These are phyloP conservation scores for Lactarius tabidus DNA, from an alignment of 768 basidiomycete genomes.

Conservation along the genomic window DNA sequence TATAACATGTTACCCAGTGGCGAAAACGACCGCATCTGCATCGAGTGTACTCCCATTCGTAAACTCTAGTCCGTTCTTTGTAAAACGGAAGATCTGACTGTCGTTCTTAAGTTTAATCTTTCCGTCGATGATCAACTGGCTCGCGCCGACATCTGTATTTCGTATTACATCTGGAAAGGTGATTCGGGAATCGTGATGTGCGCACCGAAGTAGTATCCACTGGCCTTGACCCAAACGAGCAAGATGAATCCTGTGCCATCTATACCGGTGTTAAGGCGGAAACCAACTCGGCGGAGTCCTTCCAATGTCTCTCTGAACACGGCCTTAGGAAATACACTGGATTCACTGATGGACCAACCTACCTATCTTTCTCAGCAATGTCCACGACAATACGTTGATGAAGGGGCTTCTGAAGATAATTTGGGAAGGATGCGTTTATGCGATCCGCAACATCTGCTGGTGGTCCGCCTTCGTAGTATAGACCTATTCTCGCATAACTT, in stretches of 20 bases:
- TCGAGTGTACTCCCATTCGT: constrained; percentile 41
- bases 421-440: constrained; percentile 42
- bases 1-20: constrained; percentile 41
- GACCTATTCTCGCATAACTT: constrained; percentile 2
- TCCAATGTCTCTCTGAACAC: constrained; percentile 45
- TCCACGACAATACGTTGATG: constrained; percentile 37
- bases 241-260: constrained; percentile 48
- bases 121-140: constrained; percentile 41
- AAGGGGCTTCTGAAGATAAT: constrained; percentile 26
- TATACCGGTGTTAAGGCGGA: constrained; percentile 47
- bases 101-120: constrained; percentile 48
- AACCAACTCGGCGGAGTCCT: constrained; percentile 51
- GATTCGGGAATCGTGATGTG: background rate
- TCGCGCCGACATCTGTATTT: constrained; percentile 38
- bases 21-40: constrained; percentile 47
- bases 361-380: constrained; percentile 55
- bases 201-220: constrained; percentile 66
- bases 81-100: constrained; percentile 40
- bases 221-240: constrained; percentile 42
- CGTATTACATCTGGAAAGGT: background rate
- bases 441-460: constrained; percentile 51
- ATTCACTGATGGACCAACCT: constrained; percentile 31
- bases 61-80: constrained; percentile 39
- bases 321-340: background rate
- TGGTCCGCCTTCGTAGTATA: constrained; percentile 22